A percentile compares a stretch with the other conserved stretches of the same genome.
phyloP scores from a whole-genome alignment of 495 filamentous ascomycete species.

The Apodospora peruviana region DNA sequence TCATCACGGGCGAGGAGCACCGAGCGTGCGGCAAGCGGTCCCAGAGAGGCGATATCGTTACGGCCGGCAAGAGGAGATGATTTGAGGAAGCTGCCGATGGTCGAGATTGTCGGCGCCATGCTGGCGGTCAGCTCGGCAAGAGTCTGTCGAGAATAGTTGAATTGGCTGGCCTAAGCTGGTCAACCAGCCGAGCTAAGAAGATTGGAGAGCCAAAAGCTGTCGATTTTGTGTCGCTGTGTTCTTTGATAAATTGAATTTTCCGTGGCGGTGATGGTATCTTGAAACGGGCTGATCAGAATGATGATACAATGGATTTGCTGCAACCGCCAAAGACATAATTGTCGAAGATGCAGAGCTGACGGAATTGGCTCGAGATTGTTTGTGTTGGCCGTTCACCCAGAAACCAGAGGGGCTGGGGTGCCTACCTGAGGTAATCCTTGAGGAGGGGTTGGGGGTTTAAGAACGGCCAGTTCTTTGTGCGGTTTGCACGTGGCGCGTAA shows the following conservation, averaged over 20 bases:
- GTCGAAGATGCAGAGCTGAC: neutral
- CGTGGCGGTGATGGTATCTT: neutral
- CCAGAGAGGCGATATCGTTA: conserved; percentile 22
- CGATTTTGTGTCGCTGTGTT: neutral
- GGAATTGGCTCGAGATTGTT: neutral
- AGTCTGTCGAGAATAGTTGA: neutral
- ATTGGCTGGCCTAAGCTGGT: conserved; percentile 20
- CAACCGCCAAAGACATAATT: neutral
- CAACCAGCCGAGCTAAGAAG: conserved; percentile 19
- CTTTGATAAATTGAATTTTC: neutral
- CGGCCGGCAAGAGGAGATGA: conserved; percentile 4
- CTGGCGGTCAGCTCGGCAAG: neutral
- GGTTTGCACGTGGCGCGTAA: no score
- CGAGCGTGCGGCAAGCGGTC: conserved; percentile 35
- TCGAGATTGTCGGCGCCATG: conserved; percentile 21
- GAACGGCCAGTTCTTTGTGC: no score
- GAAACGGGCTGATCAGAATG: no score
- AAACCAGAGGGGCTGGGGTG: conserved; percentile 22
- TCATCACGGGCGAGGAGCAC: conserved; percentile 33
- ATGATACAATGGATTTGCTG: neutral
- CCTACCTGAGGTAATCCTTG: no score
- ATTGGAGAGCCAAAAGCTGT: conserved; percentile 5
- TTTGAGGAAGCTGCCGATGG: conserved; percentile 10
- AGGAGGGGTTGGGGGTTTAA: neutral
- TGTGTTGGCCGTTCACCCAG: conserved; percentile 21